Base-by-base conservation (phyloP, 345 rosid genomes). In the Rhizophora apiculata region DNA sequence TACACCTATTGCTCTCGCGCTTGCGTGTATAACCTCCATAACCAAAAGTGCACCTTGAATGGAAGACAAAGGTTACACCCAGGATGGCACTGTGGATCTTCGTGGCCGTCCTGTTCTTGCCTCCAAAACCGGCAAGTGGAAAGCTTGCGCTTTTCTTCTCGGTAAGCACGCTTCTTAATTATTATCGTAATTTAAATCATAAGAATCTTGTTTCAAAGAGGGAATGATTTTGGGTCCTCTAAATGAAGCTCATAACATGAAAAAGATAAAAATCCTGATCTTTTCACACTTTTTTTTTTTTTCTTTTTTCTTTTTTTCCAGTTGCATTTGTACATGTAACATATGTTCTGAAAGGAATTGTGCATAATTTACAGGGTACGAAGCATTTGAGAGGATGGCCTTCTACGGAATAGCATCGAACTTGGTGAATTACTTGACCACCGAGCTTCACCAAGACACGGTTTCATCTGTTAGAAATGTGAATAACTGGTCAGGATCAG, bases 361-460 rank as follows among this genome's bases (percentile, higher is more conserved):
- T 13, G 3, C 49, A 43, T 9, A 43, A 43, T 13, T 43, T 29
- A 30, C 79, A 93, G 98, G 89, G 63, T 93, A 93, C 63, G 98
- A 93, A 79, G 89, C 89, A 68, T 93, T 93, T 74, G 98, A 93
- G 76, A 85, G 98, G 80, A 93, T 93, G 98, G 97, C 97, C 36
- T 93, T 85, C 68, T 89, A 93, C 65, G 97, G 97, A 68, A 80
- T 93, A 78, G 87, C 88, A 18, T 87, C 98, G 19, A 93, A 93
- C 76, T 78, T 93, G 57, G 97, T 93, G 73, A 88, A 78, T 57
- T 93, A 87, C 65, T 65, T 93, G 82, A 93, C 97, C 34, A 85
- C 84, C 48, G 85, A 84, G 70, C 96, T 93, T 54, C 97, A 84
- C 30, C 94, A 93, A 81, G 91, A 88, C 66, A 93, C 96, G 6